phyloP scores from a whole-genome alignment of 352 stramenopile genomes.

The Globisporangium alternatum region DNA sequence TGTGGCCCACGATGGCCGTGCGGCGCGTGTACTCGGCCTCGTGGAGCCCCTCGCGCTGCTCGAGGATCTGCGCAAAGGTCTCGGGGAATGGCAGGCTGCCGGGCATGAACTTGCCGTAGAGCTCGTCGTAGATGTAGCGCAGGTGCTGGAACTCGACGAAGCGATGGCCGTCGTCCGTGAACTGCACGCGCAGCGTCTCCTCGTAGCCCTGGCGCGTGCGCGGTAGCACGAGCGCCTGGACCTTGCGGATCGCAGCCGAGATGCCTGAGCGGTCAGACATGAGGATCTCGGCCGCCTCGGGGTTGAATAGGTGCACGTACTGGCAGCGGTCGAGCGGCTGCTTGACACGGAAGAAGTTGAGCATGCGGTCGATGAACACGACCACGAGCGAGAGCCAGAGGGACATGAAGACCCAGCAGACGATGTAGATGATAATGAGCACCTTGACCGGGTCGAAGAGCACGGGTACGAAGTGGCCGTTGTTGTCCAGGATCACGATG shows the following conservation, averaged over 20 bases:
- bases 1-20: slow-evolving; percentile 17
- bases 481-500: slow-evolving; percentile 17
- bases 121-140: slow-evolving; percentile 22
- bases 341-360: slow-evolving; percentile 22
- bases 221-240: slow-evolving; percentile 17
- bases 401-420: slow-evolving; percentile 15
- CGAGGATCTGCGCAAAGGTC: slow-evolving; percentile 17
- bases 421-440: slow-evolving; percentile 21
- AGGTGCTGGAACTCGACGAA: slow-evolving; percentile 26
- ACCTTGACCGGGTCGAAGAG: slow-evolving; percentile 18
- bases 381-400: slow-evolving; percentile 20
- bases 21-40: slow-evolving; percentile 15
- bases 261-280: slow-evolving; percentile 15
- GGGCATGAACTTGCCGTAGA: slow-evolving; percentile 22
- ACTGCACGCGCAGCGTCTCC: slow-evolving; percentile 18
- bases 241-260: neutral
- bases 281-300: slow-evolving; percentile 20
- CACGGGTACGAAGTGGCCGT: slow-evolving; percentile 10
- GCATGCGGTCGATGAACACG: slow-evolving; percentile 15
- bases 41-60: slow-evolving; percentile 15
- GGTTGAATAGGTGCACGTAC: slow-evolving; percentile 24
- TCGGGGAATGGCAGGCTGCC: slow-evolving; percentile 15
- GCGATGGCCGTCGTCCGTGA: slow-evolving; percentile 14
- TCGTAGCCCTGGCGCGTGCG: slow-evolving; percentile 13
- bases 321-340: slow-evolving; percentile 19